Percentiles rank a stretch among this genome's conserved stretches.
Evolutionary conservation across 2,329 filamentous ascomycete species (phyloP).

Genomic region (Corniculantispora saksenae): DNA sequence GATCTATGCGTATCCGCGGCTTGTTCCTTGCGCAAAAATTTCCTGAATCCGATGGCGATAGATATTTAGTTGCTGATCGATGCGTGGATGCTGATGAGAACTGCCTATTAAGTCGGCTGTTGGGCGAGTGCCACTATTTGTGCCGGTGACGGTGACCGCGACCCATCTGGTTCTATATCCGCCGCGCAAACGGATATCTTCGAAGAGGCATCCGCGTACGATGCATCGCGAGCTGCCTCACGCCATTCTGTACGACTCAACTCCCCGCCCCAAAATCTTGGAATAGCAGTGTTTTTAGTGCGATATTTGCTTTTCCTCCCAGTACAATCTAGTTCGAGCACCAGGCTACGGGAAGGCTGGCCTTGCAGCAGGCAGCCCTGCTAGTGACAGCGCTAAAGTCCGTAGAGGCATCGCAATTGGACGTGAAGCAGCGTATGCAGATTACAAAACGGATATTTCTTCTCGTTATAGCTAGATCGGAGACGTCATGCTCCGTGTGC

Average conservation of each 20-base stretch:
- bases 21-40: not conserved
- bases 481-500: not conserved
- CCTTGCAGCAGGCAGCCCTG: not conserved
- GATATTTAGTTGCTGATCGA: not conserved
- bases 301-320: not conserved
- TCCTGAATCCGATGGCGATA: not conserved
- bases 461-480: not conserved
- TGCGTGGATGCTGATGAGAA: not conserved
- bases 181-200: constrained; percentile 4
- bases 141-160: no score
- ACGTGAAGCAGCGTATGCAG: not conserved
- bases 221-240: not conserved
- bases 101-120: not conserved
- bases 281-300: not conserved
- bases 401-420: not conserved
- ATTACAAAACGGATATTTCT: not conserved
- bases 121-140: not conserved
- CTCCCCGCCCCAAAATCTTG: not conserved
- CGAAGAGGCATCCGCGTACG: not conserved
- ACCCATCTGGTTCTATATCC: constrained; percentile 7
- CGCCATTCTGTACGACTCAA: not conserved
- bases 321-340: not conserved
- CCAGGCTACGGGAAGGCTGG: not conserved
- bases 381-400: not conserved
- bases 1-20: not conserved